These are phyloP conservation scores for Peronospora farinosa DNA, from an alignment of 352 stramenopile species.

Conservation along the genomic window DNA sequence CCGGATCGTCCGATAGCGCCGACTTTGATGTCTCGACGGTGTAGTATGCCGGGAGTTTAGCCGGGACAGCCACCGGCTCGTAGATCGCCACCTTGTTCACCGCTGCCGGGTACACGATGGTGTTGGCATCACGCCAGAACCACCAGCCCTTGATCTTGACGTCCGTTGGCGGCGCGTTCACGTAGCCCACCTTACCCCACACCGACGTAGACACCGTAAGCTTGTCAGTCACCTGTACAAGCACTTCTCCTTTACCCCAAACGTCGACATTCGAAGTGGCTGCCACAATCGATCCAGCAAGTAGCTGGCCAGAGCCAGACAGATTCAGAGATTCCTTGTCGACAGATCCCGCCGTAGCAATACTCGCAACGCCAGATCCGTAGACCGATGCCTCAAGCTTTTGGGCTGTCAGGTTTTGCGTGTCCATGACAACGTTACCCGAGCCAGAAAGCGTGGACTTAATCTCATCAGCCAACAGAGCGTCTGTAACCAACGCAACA, in stretches of 20 bases:
- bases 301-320: slow-evolving; percentile 40
- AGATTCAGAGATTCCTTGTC: slow-evolving; percentile 45
- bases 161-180: slow-evolving; percentile 29
- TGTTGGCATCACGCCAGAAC: slow-evolving; percentile 42
- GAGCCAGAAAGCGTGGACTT: slow-evolving; percentile 30
- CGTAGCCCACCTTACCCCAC: slow-evolving; percentile 48
- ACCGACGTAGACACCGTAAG: slow-evolving; percentile 45
- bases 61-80: slow-evolving; percentile 21
- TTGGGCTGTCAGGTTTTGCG: slow-evolving; percentile 27
- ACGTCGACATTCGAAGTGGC: slow-evolving; percentile 36
- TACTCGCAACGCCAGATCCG: slow-evolving; percentile 39
- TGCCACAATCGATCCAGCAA: slow-evolving; percentile 42
- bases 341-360: slow-evolving; percentile 34
- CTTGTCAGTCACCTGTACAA: slow-evolving; percentile 44
- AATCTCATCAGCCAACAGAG: slow-evolving; percentile 21
- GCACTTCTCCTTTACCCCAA: slow-evolving; percentile 38
- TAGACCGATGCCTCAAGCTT: slow-evolving; percentile 42
- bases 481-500: slow-evolving; percentile 29
- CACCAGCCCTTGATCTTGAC: slow-evolving; percentile 52
- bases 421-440: slow-evolving; percentile 32
- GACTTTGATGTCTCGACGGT: slow-evolving; percentile 25
- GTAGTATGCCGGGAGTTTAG: slow-evolving; percentile 31
- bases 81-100: slow-evolving; percentile 38
- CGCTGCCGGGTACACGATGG: slow-evolving; percentile 35
- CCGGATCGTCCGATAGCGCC: slow-evolving; percentile 29